phyloP scores from a whole-genome alignment of 2,329 filamentous ascomycete genomes.

The Aaosphaeria arxii region DNA sequence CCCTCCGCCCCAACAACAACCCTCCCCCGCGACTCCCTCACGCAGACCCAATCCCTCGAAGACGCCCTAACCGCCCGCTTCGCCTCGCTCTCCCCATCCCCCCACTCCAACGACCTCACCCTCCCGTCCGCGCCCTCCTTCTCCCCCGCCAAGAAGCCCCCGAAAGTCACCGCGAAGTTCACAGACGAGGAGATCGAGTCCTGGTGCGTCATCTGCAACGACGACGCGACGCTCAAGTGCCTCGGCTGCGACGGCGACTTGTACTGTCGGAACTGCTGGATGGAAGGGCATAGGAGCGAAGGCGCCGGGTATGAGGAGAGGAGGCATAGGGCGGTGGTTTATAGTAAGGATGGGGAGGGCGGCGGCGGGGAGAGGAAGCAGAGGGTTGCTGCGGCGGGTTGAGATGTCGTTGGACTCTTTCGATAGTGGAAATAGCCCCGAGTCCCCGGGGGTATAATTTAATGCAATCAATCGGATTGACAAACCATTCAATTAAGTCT shows the following conservation, averaged over 20 bases:
- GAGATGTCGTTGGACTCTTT: no score
- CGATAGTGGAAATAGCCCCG: no score
- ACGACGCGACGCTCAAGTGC: constrained; percentile 72
- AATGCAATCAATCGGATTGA: no score
- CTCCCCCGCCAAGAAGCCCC: constrained; percentile 36
- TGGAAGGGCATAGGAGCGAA: constrained; percentile 72
- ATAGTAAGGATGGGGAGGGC: constrained; percentile 4
- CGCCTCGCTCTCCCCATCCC: constrained; percentile 34
- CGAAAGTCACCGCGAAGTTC: constrained; percentile 33
- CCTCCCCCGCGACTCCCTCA: constrained; percentile 21
- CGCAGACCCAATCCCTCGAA: constrained; percentile 35
- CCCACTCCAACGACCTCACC: constrained; percentile 24
- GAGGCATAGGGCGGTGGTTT: constrained; percentile 64
- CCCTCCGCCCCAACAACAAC: constrained; percentile 45
- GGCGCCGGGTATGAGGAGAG: constrained; percentile 68
- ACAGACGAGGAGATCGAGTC: constrained; percentile 70
- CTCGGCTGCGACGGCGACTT: constrained; percentile 67
- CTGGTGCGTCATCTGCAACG: constrained; percentile 82
- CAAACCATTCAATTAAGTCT: no score
- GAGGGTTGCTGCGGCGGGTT: constrained; percentile 3
- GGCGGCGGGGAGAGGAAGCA: constrained; percentile 12
- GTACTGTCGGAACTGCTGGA: constrained; percentile 78
- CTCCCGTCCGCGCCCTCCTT: constrained; percentile 49
- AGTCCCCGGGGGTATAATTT: no score
- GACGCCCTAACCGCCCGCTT: constrained; percentile 46